Evolutionary conservation across 257 asterid species (phyloP), one percentile per base, ranked within the genome.

Genomic region (Plantago elongata): DNA sequence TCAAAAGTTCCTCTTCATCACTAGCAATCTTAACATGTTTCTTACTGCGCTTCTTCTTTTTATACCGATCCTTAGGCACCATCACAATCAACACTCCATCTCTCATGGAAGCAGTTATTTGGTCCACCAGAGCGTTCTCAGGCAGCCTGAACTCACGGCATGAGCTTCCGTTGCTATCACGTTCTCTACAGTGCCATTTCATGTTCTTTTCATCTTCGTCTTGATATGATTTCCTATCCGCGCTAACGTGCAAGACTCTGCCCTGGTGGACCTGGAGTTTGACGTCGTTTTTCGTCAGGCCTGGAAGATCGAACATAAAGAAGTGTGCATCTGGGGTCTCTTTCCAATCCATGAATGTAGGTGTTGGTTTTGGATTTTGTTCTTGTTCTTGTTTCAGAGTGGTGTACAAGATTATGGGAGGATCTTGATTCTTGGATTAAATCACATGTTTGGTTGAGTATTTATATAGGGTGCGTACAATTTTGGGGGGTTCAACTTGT

Each of bases 121-220:
- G 62, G 51, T 80, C 80, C 46, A 69, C 80, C 66, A 50, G 0
- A 5, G 62, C 80, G 45, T 79, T 70, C 13, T 79, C 85, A 56
- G 85, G 82, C 63, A 79, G 27, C 51, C 82, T 65, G 6, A 76
- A 79, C 11, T 76, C 79, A 75, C 78, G 66, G 51, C 29, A 17
- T 3, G 76, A 64, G 42, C 49, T 59, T 11, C 72, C 70, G 12
- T 13, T 11, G 13, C 49, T 16, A 4, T 34, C n/a, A 7, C 82
- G 69, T 69, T 80, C 85, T 57, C 52, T 77, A 1, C 82, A 74
- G 34, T 80, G 76, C 82, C 82, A 80, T 45, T 62, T 80, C 0
- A 12, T 67, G 57, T 17, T 17, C 10, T 37, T 0, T 15, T 40
- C 45, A 5, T 11, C 43, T 22, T 40, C 69, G 9, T 71, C 76